Base-by-base conservation (phyloP, 2,329 filamentous ascomycete species). In the Pseudogymnoascus sp. region DNA sequence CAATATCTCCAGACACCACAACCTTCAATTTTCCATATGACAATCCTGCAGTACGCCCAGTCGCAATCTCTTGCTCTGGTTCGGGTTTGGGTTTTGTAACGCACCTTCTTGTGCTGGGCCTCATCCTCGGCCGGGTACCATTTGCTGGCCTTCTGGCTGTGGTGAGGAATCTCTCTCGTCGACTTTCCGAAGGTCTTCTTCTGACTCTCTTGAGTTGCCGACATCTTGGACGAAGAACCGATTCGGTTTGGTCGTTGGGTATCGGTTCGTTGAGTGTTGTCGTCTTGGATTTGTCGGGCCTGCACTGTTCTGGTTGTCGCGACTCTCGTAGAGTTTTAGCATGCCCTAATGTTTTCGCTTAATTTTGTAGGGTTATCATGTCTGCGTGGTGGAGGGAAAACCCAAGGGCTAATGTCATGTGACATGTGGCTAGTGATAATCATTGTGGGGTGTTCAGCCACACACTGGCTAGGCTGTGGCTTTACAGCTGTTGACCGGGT, bases 71-170 rank as follows among this genome's bases (percentile, higher is more conserved):
- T 37, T 41, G 57, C 57, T 58, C 34, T 18, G 58, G 30, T 16
- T 60, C 37, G 25, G 58, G 30, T 25, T 14, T 11, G 18, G 16
- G 41, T 57, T 58, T 39, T 58, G 39, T 39, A 64, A 70, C 91
- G 85, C 86, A 99, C 94, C 90, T 95, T 93, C 87, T 92, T 96
- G 74, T 86, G 85, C 80, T 88, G 81, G 77, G 84, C 77, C 76
- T 93, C 89, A 80, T 97, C 93, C 79, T 95, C 89, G 76, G 91
- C 90, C 78, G 91, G 90, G 83, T 99, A 99, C 91, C 93, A 99
- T 84, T 97, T 97, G 85, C 90, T 87, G 74, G 93, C 93, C 90
- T 95, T 96, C 80, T 96, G 86, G 76, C 84, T 83, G 79, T 83
- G 79, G 79, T 89, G 86, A 78, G 90, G 91, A 79, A 97, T 88